These are phyloP conservation scores for Ilyonectria robusta DNA, from an alignment of 2,329 filamentous ascomycete genomes.

Conservation along the genomic window DNA sequence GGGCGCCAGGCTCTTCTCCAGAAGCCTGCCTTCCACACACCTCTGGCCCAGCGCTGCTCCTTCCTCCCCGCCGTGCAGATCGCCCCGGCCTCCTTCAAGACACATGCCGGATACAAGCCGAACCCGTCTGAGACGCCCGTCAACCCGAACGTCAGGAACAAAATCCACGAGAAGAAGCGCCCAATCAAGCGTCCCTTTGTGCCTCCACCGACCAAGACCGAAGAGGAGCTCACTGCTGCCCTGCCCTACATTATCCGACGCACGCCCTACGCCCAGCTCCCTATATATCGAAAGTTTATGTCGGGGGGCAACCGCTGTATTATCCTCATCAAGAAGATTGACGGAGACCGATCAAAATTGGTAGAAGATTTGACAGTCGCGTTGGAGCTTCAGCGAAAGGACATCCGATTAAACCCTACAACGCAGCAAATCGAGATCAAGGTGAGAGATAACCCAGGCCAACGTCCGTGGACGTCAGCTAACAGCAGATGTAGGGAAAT, in stretches of 20 bases:
- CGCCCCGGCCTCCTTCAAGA: conserved; percentile 42
- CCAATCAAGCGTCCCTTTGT: conserved; percentile 45
- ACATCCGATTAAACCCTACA: conserved; percentile 69
- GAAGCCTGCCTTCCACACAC: conserved; percentile 13
- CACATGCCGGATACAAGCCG: conserved; percentile 41
- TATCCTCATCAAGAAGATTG: conserved; percentile 83
- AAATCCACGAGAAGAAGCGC: conserved; percentile 45
- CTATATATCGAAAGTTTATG: conserved; percentile 83
- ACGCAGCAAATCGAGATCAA: conserved; percentile 84
- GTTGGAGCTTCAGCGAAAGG: conserved; percentile 69
- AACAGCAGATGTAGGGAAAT: conserved; percentile 50
- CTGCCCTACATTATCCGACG: conserved; percentile 79
- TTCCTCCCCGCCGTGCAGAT: conserved; percentile 36
- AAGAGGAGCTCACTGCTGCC: conserved; percentile 46
- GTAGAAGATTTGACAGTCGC: conserved; percentile 73
- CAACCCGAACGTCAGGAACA: conserved; percentile 46
- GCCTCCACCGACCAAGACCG: conserved; percentile 50
- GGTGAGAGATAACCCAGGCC: conserved; percentile 60
- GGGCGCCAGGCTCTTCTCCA: conserved; percentile 39
- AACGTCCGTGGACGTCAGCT: not conserved
- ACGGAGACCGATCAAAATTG: conserved; percentile 78
- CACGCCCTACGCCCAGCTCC: conserved; percentile 78
- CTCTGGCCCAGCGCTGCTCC: conserved; percentile 31
- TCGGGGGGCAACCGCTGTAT: conserved; percentile 81
- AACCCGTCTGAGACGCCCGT: conserved; percentile 37